phyloP scores from a whole-genome alignment of 1,284 basidiomycete species.

The Ustilago tritici region DNA sequence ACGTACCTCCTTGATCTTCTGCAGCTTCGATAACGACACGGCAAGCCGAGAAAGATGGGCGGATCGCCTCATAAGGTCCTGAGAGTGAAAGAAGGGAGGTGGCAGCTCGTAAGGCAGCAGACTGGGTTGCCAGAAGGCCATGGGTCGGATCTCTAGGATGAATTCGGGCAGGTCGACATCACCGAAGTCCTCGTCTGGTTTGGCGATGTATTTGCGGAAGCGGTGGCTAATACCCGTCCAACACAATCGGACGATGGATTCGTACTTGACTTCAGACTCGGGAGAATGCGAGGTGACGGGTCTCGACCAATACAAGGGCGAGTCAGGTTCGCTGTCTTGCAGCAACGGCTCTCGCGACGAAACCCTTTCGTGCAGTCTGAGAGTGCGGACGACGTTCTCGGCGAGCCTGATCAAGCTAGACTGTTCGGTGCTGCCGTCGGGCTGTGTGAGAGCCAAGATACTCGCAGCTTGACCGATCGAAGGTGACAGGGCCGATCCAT shows the following conservation, averaged over 20 bases:
- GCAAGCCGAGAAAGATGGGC: conserved; percentile 37
- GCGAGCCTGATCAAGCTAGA: conserved; percentile 34
- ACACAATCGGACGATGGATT: conserved; percentile 47
- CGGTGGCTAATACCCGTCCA: conserved; percentile 52
- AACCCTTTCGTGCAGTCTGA: conserved; percentile 32
- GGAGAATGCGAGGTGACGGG: conserved; percentile 38
- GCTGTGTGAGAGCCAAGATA: conserved; percentile 45
- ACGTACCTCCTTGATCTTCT: conserved; percentile 27
- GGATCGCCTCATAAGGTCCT: conserved; percentile 46
- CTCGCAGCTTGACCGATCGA: conserved; percentile 49
- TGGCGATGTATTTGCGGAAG: conserved; percentile 45
- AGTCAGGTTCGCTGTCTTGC: conserved; percentile 45
- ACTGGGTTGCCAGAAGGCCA: conserved; percentile 54
- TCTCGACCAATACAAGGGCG: conserved; percentile 44
- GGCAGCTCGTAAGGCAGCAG: conserved; percentile 38
- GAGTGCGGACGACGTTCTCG: conserved; percentile 40
- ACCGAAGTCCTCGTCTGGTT: conserved; percentile 41
- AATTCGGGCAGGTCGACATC: conserved; percentile 37
- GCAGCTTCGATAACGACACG: conserved; percentile 27
- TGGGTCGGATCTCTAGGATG: conserved; percentile 41
- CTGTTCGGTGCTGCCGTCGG: conserved; percentile 47
- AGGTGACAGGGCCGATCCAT: conserved; percentile 29
- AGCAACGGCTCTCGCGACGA: conserved; percentile 35
- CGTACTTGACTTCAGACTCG: conserved; percentile 55
- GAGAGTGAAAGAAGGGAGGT: conserved; percentile 50